phyloP scores from a whole-genome alignment of 306 rosid species.

The Phaseolus lunatus region DNA sequence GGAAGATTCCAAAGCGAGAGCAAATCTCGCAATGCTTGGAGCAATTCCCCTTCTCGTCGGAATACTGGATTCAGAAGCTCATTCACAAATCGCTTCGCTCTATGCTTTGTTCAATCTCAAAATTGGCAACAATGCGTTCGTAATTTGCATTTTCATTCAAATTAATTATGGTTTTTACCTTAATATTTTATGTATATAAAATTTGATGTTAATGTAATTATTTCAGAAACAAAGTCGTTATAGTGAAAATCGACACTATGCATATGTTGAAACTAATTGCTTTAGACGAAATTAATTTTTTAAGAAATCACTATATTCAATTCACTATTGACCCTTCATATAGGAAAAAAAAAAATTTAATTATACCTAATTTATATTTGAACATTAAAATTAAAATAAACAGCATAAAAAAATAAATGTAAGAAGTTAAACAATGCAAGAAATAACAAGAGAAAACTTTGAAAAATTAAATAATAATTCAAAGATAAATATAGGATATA shows the following conservation, averaged over 20 bases:
- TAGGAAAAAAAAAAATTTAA: too few relatives aligned
- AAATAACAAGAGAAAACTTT: too few relatives aligned
- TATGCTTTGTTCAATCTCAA: constrained; percentile 95
- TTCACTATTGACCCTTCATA: too few relatives aligned
- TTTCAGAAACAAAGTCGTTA: constrained; percentile 84
- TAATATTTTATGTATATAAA: not conserved
- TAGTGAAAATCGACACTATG: constrained; percentile 89
- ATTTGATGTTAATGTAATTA: not conserved
- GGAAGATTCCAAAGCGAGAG: constrained; percentile 76
- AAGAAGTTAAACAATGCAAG: too few relatives aligned
- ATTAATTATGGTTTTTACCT: not conserved
- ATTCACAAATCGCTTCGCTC: constrained; percentile 83
- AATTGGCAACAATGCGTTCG: constrained; percentile 90
- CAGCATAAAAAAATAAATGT: too few relatives aligned
- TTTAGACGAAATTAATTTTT: too few relatives aligned
- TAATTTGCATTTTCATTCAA: constrained; percentile 48
- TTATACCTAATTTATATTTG: too few relatives aligned
- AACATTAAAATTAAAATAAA: too few relatives aligned
- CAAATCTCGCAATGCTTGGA: constrained; percentile 85
- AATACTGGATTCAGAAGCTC: constrained; percentile 74
- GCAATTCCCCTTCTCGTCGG: constrained; percentile 88
- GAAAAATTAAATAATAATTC: too few relatives aligned
- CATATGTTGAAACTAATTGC: too few relatives aligned
- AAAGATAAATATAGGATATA: too few relatives aligned
- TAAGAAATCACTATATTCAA: too few relatives aligned